These are phyloP conservation scores for Nephelium lappaceum DNA, from an alignment of 345 rosid species.

Conservation along the genomic window DNA sequence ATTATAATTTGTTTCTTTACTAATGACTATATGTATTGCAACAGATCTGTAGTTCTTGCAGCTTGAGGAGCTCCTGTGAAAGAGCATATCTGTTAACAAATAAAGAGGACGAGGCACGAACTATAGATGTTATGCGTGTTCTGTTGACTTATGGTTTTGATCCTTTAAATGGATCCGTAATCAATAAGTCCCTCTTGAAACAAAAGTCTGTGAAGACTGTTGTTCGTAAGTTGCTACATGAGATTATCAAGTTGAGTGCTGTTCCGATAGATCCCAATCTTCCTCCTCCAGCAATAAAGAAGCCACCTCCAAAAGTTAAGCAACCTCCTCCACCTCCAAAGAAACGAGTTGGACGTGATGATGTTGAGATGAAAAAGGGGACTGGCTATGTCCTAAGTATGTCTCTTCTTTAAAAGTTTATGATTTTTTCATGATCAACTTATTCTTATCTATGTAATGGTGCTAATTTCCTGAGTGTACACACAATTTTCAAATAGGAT, in stretches of 20 bases:
- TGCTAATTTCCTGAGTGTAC: not conserved
- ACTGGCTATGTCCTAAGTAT: constrained; percentile 98
- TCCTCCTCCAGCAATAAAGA: constrained; percentile 84
- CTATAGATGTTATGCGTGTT: constrained; percentile 82
- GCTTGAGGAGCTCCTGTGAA: constrained; percentile 85
- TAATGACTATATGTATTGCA: constrained; percentile 28
- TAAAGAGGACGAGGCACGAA: constrained; percentile 96
- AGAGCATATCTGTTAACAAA: constrained; percentile 80
- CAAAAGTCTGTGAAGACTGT: constrained; percentile 81
- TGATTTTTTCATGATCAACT: not conserved
- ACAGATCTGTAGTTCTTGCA: constrained; percentile 97
- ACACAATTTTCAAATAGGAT: not conserved
- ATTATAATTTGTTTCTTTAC: constrained; percentile 23
- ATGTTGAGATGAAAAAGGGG: constrained; percentile 96
- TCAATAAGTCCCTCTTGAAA: constrained; percentile 64
- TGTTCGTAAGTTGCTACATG: constrained; percentile 83
- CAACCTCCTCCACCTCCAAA: constrained; percentile 93
- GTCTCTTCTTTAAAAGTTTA: constrained; percentile 29
- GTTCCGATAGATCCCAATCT: constrained; percentile 96
- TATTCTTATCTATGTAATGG: not conserved
- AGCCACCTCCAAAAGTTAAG: constrained; percentile 93
- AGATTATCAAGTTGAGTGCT: constrained; percentile 82
- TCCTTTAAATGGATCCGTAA: constrained; percentile 52
- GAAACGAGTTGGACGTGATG: constrained; percentile 96
- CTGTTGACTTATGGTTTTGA: constrained; percentile 78